phyloP scores from a whole-genome alignment of 1,284 basidiomycete species.

The Lentinula novae-zelandiae region DNA sequence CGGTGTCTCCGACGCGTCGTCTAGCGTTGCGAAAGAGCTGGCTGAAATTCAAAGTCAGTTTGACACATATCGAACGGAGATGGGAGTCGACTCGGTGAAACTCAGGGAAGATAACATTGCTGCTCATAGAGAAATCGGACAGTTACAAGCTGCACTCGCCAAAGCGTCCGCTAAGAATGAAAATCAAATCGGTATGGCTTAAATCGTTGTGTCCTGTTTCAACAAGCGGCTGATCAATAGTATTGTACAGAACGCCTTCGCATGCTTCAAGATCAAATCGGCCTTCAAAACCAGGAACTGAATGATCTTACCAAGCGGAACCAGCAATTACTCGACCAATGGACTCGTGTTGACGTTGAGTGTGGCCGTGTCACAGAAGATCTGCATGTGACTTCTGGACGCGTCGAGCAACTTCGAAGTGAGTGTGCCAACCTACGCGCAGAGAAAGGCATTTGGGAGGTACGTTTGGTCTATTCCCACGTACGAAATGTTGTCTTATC shows the following conservation, averaged over 20 bases:
- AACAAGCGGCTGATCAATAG: not conserved
- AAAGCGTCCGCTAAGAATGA: slow-evolving; percentile 81
- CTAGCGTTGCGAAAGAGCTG: slow-evolving; percentile 49
- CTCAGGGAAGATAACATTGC: slow-evolving; percentile 66
- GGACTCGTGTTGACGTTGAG: slow-evolving; percentile 64
- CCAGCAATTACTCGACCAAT: slow-evolving; percentile 64
- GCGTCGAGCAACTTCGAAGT: slow-evolving; percentile 73
- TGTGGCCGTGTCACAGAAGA: slow-evolving; percentile 64
- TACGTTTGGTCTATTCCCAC: slow-evolving; percentile 29
- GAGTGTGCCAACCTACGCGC: slow-evolving; percentile 84
- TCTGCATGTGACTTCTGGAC: slow-evolving; percentile 49
- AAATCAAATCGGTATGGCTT: slow-evolving; percentile 59
- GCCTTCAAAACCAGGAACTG: slow-evolving; percentile 53
- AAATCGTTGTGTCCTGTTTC: not conserved
- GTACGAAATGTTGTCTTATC: slow-evolving; percentile 4
- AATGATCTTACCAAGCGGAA: slow-evolving; percentile 62
- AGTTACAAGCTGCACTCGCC: slow-evolving; percentile 65
- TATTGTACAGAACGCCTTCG: slow-evolving; percentile 54
- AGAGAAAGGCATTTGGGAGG: slow-evolving; percentile 92
- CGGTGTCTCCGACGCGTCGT: slow-evolving; percentile 13
- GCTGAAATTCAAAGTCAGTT: slow-evolving; percentile 73
- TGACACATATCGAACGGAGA: slow-evolving; percentile 76
- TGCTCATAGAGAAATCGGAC: slow-evolving; percentile 66
- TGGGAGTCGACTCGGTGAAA: slow-evolving; percentile 66
- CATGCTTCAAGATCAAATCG: slow-evolving; percentile 61